A percentile compares a stretch with the other conserved stretches of the same genome.
These are phyloP conservation scores for Endotrypanum monterogeii DNA, from an alignment of 208 protist species.

Conservation along the genomic window DNA sequence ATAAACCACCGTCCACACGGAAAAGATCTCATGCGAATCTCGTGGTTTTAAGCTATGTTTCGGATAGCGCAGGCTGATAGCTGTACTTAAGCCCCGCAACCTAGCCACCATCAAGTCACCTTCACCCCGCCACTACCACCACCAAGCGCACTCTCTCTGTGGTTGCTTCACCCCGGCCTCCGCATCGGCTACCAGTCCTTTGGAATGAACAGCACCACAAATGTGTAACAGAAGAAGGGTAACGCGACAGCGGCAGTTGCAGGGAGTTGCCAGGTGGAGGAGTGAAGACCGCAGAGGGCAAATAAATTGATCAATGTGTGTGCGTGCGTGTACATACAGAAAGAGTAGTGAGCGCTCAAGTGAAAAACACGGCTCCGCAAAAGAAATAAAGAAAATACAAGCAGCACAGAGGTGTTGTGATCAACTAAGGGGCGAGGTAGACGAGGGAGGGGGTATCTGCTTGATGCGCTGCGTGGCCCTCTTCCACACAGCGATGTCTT, in stretches of 20 bases:
- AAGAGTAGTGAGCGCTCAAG: not conserved
- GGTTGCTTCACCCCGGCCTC: not conserved
- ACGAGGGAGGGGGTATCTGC: constrained; percentile 33
- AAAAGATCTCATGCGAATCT: not conserved
- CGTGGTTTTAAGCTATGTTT: not conserved
- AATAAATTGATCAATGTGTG: not conserved
- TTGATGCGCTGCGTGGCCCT: constrained; percentile 35
- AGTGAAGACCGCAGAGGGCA: not conserved
- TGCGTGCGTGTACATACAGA: not conserved
- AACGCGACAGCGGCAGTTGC: not conserved
- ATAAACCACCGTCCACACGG: not conserved
- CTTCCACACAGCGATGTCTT: constrained; percentile 54
- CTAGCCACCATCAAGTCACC: not conserved
- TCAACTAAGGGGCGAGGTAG: constrained; percentile 27
- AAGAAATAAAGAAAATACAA: not conserved
- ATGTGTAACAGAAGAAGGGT: not conserved
- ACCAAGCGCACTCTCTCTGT: not conserved
- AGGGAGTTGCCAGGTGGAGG: not conserved
- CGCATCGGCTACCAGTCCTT: not conserved
- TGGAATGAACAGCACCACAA: constrained; percentile 1
- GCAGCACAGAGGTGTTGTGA: not conserved
- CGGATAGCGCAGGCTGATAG: not conserved
- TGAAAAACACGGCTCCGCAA: not conserved
- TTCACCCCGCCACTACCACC: not conserved
- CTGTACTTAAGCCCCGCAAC: not conserved